A percentile compares a stretch with the other conserved stretches of the same genome.
Conservation (phyloP, 495 filamentous ascomycete genomes). For the Aspergillus biplanus region DNA sequence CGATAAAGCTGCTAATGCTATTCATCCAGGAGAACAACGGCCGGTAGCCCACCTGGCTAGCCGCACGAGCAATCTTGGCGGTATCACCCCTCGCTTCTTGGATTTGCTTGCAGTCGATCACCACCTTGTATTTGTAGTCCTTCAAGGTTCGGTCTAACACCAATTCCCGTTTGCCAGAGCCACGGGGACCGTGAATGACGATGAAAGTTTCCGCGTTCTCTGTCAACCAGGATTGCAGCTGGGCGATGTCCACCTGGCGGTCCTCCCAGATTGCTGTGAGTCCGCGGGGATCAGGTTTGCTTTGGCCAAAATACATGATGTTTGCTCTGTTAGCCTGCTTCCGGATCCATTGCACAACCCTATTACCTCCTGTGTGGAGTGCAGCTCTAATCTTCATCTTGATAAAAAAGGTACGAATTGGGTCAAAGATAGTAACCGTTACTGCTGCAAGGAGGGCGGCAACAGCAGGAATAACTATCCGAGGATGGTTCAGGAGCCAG, state of each 20-base stretch:
- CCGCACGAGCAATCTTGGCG: slow-evolving; percentile 81
- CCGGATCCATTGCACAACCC: slow-evolving; percentile 77
- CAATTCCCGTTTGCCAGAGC: slow-evolving; percentile 87
- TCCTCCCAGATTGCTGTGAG: slow-evolving; percentile 88
- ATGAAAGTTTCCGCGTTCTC: slow-evolving; percentile 92
- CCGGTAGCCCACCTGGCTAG: slow-evolving; percentile 83
- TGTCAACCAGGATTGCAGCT: slow-evolving; percentile 81
- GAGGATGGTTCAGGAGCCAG: slow-evolving; percentile 87
- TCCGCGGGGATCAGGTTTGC: slow-evolving; percentile 64
- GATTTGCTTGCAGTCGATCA: slow-evolving; percentile 95
- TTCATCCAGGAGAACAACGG: slow-evolving; percentile 98
- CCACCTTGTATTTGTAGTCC: slow-evolving; percentile 72
- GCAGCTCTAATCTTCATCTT: slow-evolving; percentile 80
- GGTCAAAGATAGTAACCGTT: slow-evolving; percentile 91
- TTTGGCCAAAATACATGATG: slow-evolving; percentile 61
- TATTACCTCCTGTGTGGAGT: slow-evolving; percentile 72
- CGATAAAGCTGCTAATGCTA: slow-evolving; percentile 85
- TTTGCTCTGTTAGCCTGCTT: slow-evolving; percentile 70
- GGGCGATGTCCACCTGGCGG: slow-evolving; percentile 75
- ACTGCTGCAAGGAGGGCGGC: slow-evolving; percentile 81
- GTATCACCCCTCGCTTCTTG: slow-evolving; percentile 90
- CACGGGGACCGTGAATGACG: slow-evolving; percentile 87
- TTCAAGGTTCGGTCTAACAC: slow-evolving; percentile 83
- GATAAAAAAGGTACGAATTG: slow-evolving; percentile 89
- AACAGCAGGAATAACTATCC: slow-evolving; percentile 81